Conservation (phyloP, 2,329 filamentous ascomycete genomes). For the Pyricularia pennisetigena region DNA sequence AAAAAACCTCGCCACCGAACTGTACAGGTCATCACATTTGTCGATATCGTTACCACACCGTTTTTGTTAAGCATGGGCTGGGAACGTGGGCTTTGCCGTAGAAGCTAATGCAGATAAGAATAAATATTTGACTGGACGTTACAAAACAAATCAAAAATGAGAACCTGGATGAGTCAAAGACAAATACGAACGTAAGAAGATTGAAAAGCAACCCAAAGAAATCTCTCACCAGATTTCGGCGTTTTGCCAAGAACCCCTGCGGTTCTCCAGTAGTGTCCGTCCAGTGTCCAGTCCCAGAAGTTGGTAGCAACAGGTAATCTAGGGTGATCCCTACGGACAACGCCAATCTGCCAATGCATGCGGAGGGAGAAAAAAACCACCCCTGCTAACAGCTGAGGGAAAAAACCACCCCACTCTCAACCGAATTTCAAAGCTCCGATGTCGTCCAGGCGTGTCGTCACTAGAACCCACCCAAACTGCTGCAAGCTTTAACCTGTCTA, state of each 20-base stretch:
- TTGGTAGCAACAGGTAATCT: neutral
- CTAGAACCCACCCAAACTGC: neutral
- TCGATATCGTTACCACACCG: neutral
- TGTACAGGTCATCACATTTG: neutral
- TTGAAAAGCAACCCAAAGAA: neutral
- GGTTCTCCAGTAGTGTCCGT: neutral
- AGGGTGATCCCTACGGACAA: neutral
- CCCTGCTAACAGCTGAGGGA: neutral
- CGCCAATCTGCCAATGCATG: neutral
- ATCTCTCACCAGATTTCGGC: neutral
- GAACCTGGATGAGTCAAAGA: neutral
- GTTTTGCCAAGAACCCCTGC: neutral
- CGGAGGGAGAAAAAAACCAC: neutral
- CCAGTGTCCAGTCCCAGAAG: neutral
- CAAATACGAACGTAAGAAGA: neutral
- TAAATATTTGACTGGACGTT: neutral
- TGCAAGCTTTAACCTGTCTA: neutral
- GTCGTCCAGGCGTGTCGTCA: conserved; percentile 1
- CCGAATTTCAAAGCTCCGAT: neutral
- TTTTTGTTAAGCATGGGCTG: neutral
- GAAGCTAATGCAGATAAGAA: neutral
- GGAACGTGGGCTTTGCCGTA: neutral
- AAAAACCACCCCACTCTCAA: neutral
- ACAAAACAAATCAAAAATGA: neutral
- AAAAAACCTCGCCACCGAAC: neutral